Percentiles rank a stretch among this genome's conserved stretches.
phyloP scores from a whole-genome alignment of 1,284 basidiomycete genomes.

The Xerocomus cyaneibrunnescens region DNA sequence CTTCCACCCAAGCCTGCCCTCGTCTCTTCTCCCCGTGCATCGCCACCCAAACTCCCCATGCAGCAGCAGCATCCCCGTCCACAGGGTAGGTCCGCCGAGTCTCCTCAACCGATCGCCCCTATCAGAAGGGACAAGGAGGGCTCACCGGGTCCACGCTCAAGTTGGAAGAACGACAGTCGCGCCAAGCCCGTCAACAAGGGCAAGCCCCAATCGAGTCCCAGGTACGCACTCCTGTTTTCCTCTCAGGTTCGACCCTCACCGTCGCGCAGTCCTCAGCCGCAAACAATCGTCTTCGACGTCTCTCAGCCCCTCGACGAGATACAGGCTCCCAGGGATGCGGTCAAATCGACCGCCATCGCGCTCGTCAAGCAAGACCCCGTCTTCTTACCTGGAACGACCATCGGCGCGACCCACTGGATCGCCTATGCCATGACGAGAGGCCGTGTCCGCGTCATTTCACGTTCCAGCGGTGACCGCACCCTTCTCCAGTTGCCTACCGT shows the following conservation, averaged over 20 bases:
- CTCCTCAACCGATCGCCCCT: conserved; percentile 43
- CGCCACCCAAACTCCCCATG: conserved; percentile 57
- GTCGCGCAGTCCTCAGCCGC: conserved; percentile 48
- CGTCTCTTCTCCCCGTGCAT: conserved; percentile 57
- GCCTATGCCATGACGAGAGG: conserved; percentile 89
- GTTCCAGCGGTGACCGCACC: conserved; percentile 81
- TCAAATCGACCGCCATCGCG: conserved; percentile 81
- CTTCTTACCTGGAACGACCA: conserved; percentile 79
- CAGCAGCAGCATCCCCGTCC: conserved; percentile 43
- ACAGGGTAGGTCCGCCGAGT: conserved; percentile 44
- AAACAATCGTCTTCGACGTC: conserved; percentile 74
- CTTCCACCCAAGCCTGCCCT: conserved; percentile 54
- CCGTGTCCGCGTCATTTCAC: conserved; percentile 82
- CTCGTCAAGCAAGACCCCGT: conserved; percentile 78
- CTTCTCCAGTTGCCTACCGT: conserved; percentile 68
- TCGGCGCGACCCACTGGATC: conserved; percentile 84
- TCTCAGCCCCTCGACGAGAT: conserved; percentile 67
- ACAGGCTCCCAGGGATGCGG: conserved; percentile 65
- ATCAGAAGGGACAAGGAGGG: conserved; percentile 63
- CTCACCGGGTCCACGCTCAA: conserved; percentile 60
- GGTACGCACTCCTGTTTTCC: conserved; percentile 37
- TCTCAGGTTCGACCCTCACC: conserved; percentile 1
- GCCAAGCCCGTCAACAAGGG: conserved; percentile 41
- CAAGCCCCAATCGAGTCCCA: conserved; percentile 57
- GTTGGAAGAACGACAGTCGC: conserved; percentile 43